Percentiles rank a stretch among this genome's conserved stretches.
Evolutionary conservation across 192 early-diverging fungal species (phyloP).

Genomic region (Backusella mclennaniae): DNA sequence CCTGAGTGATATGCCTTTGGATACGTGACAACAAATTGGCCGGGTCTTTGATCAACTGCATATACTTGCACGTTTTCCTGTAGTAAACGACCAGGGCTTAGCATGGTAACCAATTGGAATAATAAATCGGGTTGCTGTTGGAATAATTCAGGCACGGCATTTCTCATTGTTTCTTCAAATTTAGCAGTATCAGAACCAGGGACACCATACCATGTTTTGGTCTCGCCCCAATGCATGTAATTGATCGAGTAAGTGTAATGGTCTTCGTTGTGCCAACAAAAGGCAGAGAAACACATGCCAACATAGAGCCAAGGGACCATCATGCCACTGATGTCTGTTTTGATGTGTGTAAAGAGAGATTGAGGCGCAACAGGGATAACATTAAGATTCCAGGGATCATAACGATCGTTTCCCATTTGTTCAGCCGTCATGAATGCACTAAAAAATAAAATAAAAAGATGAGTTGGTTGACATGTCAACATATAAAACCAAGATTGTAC

Average conservation of each 20-base stretch:
- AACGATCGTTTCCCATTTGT: slow-evolving; percentile 6
- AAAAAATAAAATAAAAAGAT: slow-evolving; percentile 15
- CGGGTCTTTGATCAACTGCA: slow-evolving; percentile 84
- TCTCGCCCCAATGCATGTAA: slow-evolving; percentile 94
- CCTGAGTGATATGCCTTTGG: slow-evolving; percentile 94
- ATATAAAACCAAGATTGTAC: slow-evolving; percentile 27
- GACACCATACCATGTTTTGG: slow-evolving; percentile 98
- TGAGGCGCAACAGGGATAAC: slow-evolving; percentile 77
- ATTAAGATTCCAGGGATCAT: slow-evolving; percentile 85
- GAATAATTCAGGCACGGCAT: slow-evolving; percentile 84
- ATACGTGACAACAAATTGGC: slow-evolving; percentile 94
- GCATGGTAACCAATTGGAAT: slow-evolving; percentile 92
- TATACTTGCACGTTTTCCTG: slow-evolving; percentile 74
- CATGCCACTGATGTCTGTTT: slow-evolving; percentile 94
- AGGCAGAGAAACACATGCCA: slow-evolving; percentile 93
- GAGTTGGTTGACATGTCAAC: background rate
- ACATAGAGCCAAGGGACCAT: slow-evolving; percentile 98
- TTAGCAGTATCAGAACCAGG: slow-evolving; percentile 73
- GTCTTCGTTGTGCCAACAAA: slow-evolving; percentile 99
- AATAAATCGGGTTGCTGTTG: slow-evolving; percentile 88
- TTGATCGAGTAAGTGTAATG: slow-evolving; percentile 97
- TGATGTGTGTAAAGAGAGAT: slow-evolving; percentile 88
- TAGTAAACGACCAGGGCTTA: slow-evolving; percentile 73
- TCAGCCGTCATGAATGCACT: slow-evolving; percentile 38
- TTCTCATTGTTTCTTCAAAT: slow-evolving; percentile 84